Evolutionary conservation across 306 rosid genomes (phyloP), one percentile per base, ranked within the genome.

Genomic region (Carpinus viminea): DNA sequence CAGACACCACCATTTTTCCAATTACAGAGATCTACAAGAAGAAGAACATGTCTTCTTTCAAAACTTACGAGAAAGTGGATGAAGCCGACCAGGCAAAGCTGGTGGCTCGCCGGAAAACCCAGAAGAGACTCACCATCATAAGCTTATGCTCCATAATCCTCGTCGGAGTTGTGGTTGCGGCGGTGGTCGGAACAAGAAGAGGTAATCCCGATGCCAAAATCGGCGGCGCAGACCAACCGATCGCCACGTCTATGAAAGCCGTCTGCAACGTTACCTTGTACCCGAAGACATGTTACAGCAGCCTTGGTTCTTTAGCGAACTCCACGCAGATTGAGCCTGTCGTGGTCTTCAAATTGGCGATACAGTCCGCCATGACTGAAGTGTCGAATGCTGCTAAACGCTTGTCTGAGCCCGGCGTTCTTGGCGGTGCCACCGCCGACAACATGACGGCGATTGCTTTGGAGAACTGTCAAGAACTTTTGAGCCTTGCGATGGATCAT

Each of bases 181-280:
- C 85, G 5, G 89, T 89, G 0, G 70, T 86, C 8, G 93, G 88
- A 64, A 82, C 81, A 38, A 28, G 51, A 13, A 28, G 51, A 13
- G 17, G 1, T 0, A 68, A 34, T 17, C 46, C 70, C 55, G 18
- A 7, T 24, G 31, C 87, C 6, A 43, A 83, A 26, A 61, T 38
- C 21, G 85, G 26, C 43, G 18, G 54, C 18, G 74, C 2, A 0
- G 18, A 48, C 18, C 50, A 73, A 21, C 9, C 76, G 21, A 64
- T 85, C 52, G 66, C 89, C 0, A 56, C 83, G 76, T 83, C 93
- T 0, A 78, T 91, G 70, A 93, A 81, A 78, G 97, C 96, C 7
- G 80, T 93, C 66, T 93, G 96, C 74, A 88, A 89, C 8, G 85
- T 87, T 50, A 93, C 98, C 3, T 38, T 91, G 80, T 86, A 89